These are phyloP conservation scores for Dactylellina sp. DNA, from an alignment of 2,329 filamentous ascomycete species.

Conservation along the genomic window DNA sequence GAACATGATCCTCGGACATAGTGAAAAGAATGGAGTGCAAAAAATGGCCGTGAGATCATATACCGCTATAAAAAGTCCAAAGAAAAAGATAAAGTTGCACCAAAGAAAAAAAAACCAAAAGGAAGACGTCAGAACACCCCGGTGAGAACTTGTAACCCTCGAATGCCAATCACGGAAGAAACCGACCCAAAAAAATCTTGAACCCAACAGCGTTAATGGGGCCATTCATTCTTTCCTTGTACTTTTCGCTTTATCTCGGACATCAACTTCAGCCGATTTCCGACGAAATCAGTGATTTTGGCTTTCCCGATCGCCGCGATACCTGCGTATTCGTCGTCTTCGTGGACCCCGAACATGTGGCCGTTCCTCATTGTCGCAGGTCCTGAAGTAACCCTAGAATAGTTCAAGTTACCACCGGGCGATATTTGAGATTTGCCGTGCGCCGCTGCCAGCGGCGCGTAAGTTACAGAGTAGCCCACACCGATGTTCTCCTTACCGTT, in stretches of 20 bases:
- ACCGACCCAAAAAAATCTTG: background rate
- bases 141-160: constrained; percentile 8
- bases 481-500: constrained; percentile 16
- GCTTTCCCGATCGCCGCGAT: constrained; percentile 53
- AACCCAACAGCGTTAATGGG: background rate
- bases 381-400: constrained; percentile 47
- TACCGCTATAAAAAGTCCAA: constrained; percentile 3
- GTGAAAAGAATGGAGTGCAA: background rate
- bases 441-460: constrained; percentile 1
- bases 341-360: constrained; percentile 22
- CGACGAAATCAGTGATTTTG: constrained; percentile 59
- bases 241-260: constrained; percentile 59
- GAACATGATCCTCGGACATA: background rate
- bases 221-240: constrained; percentile 15
- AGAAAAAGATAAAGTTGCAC: constrained; percentile 6
- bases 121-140: background rate
- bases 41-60: constrained; percentile 19
- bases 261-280: constrained; percentile 19
- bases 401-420: constrained; percentile 46
- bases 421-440: constrained; percentile 34
- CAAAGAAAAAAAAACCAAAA: constrained; percentile 6
- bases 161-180: constrained; percentile 1
- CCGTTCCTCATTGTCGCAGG: constrained; percentile 26
- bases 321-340: constrained; percentile 29
- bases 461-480: constrained; percentile 8